phyloP scores from a whole-genome alignment of 768 basidiomycete genomes.

The Hygrocybe punicea region DNA sequence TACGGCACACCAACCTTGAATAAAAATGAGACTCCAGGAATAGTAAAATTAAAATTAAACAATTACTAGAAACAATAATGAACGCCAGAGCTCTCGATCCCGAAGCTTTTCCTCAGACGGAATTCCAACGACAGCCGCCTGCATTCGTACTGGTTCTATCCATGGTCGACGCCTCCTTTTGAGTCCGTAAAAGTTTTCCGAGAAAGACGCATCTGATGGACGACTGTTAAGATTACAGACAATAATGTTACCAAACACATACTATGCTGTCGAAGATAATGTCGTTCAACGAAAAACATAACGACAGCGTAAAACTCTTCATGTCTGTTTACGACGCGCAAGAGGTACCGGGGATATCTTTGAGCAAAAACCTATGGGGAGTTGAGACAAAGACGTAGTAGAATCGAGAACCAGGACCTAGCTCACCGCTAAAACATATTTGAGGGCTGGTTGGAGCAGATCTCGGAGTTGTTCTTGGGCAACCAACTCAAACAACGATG shows the following conservation, averaged over 20 bases:
- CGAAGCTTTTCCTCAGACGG: constrained; percentile 65
- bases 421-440: constrained; percentile 89
- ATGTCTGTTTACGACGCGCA: constrained; percentile 88
- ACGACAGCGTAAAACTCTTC: constrained; percentile 92
- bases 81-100: constrained; percentile 65
- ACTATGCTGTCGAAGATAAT: constrained; percentile 89
- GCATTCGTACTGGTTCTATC: constrained; percentile 65
- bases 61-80: constrained; percentile 74
- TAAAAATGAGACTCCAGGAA: constrained; percentile 6
- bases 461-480: constrained; percentile 93
- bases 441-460: constrained; percentile 88
- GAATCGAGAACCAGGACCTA: neutral
- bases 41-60: neutral
- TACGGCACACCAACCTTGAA: constrained; percentile 86
- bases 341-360: constrained; percentile 86
- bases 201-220: constrained; percentile 78
- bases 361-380: constrained; percentile 82
- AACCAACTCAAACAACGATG: constrained; percentile 85
- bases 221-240: constrained; percentile 6
- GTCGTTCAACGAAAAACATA: constrained; percentile 86
- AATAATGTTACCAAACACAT: constrained; percentile 22
- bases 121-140: constrained; percentile 63
- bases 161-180: constrained; percentile 72
- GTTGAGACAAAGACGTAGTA: neutral
- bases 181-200: constrained; percentile 94